Evolutionary conservation across 495 filamentous ascomycete species (phyloP), one percentile per base, ranked within the genome.

Genomic region (Entonaema liquescens): DNA sequence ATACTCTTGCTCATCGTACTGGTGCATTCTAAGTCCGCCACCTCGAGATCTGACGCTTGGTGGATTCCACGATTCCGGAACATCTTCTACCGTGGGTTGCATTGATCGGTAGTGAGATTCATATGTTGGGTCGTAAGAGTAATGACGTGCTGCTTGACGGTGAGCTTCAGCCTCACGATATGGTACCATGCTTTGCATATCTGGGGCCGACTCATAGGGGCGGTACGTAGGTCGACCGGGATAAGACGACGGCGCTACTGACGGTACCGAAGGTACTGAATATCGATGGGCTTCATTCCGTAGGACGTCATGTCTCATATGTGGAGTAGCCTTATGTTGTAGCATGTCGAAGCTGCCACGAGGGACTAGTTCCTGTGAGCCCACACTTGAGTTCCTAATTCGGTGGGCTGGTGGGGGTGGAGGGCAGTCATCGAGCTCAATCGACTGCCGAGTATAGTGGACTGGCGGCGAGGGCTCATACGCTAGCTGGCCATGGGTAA

Each of bases 41-140:
- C 78, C 81, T 58, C 84, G 83, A 21, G 80, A 81, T 62, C 83
- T 74, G n/a, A 76, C 72, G 15, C 74, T 77, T 1, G 84, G 84
- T 13, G 75, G 75, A 17, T 73, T 76, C 75, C 75, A 77, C 4
- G 84, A 83, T 52, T 84, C 82, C 2, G 87, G 85, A 52, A 88
- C 89, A 75, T 91, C 90, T 72, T 91, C 89, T 49, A 91, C 89
- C 5, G 85, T 87, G 23, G 89, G 88, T 65, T 91, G 89, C 89
- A 91, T 89, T 15, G 82, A 80, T 38, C 83, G 82, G 65, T 83
- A 70, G 26, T 76, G 74, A 7, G 72, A 26, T 31, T 83, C 83
- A 63, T 83, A 85, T 44, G 71, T 65, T 3, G 78, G 56, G 62
- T 87, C 85, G 59, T 84, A 86, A 5, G 84, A 85, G 53, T 86